These are phyloP conservation scores for Bonia amplexicaulis DNA, from an alignment of 176 grass and related monocot genomes.

Conservation along the genomic window DNA sequence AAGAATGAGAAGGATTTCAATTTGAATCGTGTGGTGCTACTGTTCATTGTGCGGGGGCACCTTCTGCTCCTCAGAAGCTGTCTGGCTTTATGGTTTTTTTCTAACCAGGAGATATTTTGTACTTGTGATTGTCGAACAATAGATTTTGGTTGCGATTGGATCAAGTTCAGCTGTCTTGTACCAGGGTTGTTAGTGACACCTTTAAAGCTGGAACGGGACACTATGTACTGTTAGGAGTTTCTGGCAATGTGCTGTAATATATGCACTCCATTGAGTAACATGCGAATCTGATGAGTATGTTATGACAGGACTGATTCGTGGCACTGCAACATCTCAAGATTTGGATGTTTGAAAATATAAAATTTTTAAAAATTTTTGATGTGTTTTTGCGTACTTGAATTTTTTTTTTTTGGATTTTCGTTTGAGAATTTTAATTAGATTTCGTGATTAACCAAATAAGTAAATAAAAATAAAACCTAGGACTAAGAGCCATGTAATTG, in stretches of 20 bases:
- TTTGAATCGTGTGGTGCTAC: neutral
- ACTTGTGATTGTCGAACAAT: neutral
- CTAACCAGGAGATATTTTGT: neutral
- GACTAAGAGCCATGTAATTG: too few species aligned
- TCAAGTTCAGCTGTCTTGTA: constrained; percentile 24
- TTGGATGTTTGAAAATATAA: too few species aligned
- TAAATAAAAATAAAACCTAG: too few species aligned
- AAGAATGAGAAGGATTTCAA: neutral
- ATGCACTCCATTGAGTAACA: neutral
- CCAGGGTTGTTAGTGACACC: constrained; percentile 20
- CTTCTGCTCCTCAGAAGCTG: neutral
- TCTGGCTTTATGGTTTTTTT: neutral
- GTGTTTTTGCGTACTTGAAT: too few species aligned
- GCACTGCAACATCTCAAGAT: too few species aligned
- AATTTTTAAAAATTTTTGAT: too few species aligned
- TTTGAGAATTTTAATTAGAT: too few species aligned
- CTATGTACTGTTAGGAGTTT: constrained; percentile 30
- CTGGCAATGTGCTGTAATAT: constrained; percentile 2
- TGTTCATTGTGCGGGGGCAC: neutral
- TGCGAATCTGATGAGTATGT: neutral
- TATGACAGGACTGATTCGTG: neutral
- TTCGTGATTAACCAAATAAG: too few species aligned
- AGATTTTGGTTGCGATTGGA: neutral
- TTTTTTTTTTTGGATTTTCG: too few species aligned
- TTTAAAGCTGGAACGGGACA: constrained; percentile 17